A percentile compares a stretch with the other conserved stretches of the same genome.
These are phyloP conservation scores for Pseudopyricularia cyperi DNA, from an alignment of 2,329 filamentous ascomycete species.

Conservation along the genomic window DNA sequence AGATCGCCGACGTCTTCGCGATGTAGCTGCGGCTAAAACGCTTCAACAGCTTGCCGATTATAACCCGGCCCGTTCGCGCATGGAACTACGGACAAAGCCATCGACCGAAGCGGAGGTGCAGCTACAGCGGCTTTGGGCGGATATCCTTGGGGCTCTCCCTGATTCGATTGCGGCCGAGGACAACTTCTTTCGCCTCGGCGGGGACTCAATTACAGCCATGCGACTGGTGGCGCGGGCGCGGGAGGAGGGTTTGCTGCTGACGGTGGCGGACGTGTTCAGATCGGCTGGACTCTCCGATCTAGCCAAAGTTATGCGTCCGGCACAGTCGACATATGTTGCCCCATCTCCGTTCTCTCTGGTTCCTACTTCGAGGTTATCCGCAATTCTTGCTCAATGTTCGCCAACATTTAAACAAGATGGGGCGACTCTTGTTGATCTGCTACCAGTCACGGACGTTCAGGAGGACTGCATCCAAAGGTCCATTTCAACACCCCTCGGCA, in stretches of 20 bases:
- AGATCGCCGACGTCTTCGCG: neutral
- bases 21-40: neutral
- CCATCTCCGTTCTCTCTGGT: neutral
- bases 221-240: neutral
- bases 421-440: neutral
- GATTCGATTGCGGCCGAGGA: neutral
- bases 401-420: neutral
- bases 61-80: neutral
- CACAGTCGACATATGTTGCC: neutral
- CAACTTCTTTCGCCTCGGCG: neutral
- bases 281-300: neutral
- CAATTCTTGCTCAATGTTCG: neutral
- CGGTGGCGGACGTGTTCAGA: neutral
- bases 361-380: neutral
- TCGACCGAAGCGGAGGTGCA: neutral
- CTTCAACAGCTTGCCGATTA: neutral
- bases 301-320: neutral
- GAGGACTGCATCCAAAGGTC: neutral
- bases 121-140: neutral
- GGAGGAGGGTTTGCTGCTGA: neutral
- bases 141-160: neutral
- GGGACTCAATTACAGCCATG: neutral
- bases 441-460: neutral
- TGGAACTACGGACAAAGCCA: neutral
- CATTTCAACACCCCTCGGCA: neutral